Evolutionary conservation across 2,329 filamentous ascomycete species (phyloP).

Genomic region (Fusarium acutatum): DNA sequence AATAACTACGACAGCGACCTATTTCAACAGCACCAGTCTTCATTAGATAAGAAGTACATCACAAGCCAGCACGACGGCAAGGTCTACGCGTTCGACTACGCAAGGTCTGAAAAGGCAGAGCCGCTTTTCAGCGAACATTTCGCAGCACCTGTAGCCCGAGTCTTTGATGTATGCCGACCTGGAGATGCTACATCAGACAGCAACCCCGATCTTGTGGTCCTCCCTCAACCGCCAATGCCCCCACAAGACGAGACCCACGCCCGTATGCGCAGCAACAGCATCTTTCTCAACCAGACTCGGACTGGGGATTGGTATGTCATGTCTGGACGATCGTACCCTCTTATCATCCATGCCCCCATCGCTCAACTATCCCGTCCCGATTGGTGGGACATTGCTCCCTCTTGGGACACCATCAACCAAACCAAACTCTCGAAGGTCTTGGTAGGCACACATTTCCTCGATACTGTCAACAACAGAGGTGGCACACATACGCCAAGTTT

Average conservation of each 20-base stretch:
- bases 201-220: conserved; percentile 80
- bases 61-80: conserved; percentile 87
- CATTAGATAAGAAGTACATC: conserved; percentile 88
- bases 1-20: conserved; percentile 93
- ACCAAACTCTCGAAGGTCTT: conserved; percentile 67
- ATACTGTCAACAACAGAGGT: conserved; percentile 46
- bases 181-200: conserved; percentile 67
- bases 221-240: conserved; percentile 83
- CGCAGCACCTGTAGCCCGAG: conserved; percentile 80
- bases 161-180: conserved; percentile 87
- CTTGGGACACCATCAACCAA: conserved; percentile 51
- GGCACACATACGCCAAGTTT: conserved; percentile 50
- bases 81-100: conserved; percentile 81
- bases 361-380: conserved; percentile 56
- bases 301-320: conserved; percentile 94
- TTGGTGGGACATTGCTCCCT: conserved; percentile 57
- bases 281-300: conserved; percentile 89
- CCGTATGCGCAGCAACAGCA: conserved; percentile 66
- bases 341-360: conserved; percentile 74
- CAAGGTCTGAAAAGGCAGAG: conserved; percentile 57
- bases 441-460: conserved; percentile 76
- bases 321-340: conserved; percentile 85
- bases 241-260: conserved; percentile 58
- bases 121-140: conserved; percentile 75
- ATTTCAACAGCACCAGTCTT: conserved; percentile 79